Conservation (phyloP, 768 basidiomycete genomes). For the Mycena polygramma region DNA sequence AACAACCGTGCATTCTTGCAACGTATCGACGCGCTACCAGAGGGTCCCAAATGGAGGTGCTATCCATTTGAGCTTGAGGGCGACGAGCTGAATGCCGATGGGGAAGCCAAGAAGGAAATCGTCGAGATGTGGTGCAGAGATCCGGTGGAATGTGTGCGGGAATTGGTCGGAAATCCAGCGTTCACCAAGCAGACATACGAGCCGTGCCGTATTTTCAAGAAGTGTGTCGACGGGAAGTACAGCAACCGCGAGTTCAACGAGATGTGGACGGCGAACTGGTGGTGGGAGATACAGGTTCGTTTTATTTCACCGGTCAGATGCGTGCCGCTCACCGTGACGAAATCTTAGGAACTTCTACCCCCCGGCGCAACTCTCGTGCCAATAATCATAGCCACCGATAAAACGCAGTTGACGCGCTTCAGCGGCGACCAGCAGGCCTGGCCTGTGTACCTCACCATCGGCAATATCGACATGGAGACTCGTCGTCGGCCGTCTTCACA, state of each 20-base stretch:
- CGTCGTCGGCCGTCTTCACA: conserved; percentile 41
- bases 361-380: conserved; percentile 41
- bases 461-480: conserved; percentile 46
- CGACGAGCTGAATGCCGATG: conserved; percentile 32
- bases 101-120: conserved; percentile 16
- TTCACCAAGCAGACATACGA: conserved; percentile 45
- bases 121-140: conserved; percentile 45
- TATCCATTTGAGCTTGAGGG: conserved; percentile 38
- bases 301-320: neutral
- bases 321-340: neutral
- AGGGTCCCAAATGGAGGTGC: conserved; percentile 41
- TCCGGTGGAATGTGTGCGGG: conserved; percentile 40
- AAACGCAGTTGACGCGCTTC: conserved; percentile 49
- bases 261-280: conserved; percentile 50
- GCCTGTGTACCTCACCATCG: conserved; percentile 44
- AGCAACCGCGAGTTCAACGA: conserved; percentile 39
- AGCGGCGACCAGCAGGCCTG: conserved; percentile 43
- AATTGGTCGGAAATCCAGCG: conserved; percentile 42
- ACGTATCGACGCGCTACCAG: conserved; percentile 39
- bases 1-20: conserved; percentile 37
- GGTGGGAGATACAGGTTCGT: conserved; percentile 49
- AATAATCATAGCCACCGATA: conserved; percentile 51
- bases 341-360: conserved; percentile 16
- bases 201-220: conserved; percentile 37
- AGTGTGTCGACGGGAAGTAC: neutral